Evolutionary conservation across 2,329 filamentous ascomycete genomes (phyloP), one percentile per base, ranked within the genome.

Genomic region (Aspergillus sp.): DNA sequence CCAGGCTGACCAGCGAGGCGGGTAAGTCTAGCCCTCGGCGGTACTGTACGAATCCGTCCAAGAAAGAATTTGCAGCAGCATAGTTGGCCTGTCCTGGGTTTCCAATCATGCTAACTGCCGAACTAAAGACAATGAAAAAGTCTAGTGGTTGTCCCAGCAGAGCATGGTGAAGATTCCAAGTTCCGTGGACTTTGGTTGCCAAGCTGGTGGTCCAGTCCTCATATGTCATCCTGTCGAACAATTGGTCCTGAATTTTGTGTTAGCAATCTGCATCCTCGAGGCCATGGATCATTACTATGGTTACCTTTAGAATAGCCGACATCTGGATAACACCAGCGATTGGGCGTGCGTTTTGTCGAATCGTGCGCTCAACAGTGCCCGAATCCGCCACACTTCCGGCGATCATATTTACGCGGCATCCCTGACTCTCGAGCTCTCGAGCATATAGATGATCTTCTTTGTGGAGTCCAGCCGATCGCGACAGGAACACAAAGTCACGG

Each of bases 401-500:
- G 3, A 81, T 77, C 76, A 80, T 79, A 49, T 78, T 72, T 1
- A 71, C 68, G 58, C 81, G 78, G 7, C 0, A 71, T 68, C 5
- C 70, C 68, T 6, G 71, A 71, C 0, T 79, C 82, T 57, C 46
- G 0, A 60, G 32, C n/a, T 57, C 58, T 31, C 22, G 51, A 24
- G 10, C 11, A 9, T 47, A 54, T 4, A 4, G 7, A 20, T 57
- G 54, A 20, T 60, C 51, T 16, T 47, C 55, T 11, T 54, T 45
- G 11, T 24, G n/a, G 24, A 45, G 32, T 1, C 54, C 54, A n/a
- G 50, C 63, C 54, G 74, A 79, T 36, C 85, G 77, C 12, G 83
- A 85, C 2, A 86, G 58, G 52, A 85, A 82, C 3, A 80, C 78
- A 6, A 87, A 56, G 56, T 83, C 70, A 11, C 73, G 77, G 0